Conservation (phyloP, 2,329 filamentous ascomycete species). For the Fusarium dlaminii region DNA sequence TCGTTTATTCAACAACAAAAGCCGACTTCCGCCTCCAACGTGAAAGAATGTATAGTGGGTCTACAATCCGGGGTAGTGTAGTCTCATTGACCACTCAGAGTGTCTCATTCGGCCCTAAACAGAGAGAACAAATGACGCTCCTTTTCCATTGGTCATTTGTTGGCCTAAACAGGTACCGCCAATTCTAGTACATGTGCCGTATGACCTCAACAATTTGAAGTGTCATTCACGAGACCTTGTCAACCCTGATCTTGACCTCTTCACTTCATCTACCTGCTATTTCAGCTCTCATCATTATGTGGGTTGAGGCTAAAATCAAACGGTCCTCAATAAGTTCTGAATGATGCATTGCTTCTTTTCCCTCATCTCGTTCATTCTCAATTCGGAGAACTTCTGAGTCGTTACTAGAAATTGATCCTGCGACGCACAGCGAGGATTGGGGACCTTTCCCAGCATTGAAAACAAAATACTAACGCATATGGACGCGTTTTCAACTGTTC, state of each 20-base stretch:
- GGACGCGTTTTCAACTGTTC: neutral
- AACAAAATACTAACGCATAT: neutral
- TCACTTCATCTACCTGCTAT: conserved; percentile 22
- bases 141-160: neutral
- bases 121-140: conserved; percentile 5
- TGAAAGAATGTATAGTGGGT: neutral
- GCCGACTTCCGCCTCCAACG: conserved; percentile 3
- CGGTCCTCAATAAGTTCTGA: neutral
- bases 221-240: conserved; percentile 37
- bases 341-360: neutral
- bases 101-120: neutral
- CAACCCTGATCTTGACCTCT: conserved; percentile 29
- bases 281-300: neutral
- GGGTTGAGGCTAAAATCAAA: neutral
- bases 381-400: neutral
- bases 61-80: conserved; percentile 38
- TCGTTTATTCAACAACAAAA: neutral
- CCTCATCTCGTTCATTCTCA: neutral
- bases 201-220: conserved; percentile 39
- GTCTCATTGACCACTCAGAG: conserved; percentile 34
- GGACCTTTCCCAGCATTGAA: neutral
- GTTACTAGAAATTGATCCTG: neutral
- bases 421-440: neutral
- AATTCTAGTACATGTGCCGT: conserved; percentile 8
- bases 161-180: conserved; percentile 9